phyloP scores from a whole-genome alignment of 768 basidiomycete species.

The Rhodotorula kratochvilovae region DNA sequence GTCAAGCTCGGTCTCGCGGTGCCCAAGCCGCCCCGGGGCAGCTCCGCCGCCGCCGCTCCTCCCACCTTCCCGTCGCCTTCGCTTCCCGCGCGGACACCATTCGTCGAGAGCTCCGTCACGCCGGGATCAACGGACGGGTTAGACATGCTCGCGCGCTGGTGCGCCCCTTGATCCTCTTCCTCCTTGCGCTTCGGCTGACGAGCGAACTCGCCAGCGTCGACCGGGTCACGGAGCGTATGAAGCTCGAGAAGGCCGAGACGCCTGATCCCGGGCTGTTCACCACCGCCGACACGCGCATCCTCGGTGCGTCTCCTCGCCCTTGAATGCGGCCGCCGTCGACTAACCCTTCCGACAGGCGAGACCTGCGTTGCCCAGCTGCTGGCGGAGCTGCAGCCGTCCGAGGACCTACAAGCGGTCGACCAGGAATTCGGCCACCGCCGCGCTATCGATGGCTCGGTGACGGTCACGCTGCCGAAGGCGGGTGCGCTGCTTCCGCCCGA shows the following conservation, averaged over 20 bases:
- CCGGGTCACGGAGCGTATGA: neutral
- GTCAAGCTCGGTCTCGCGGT: neutral
- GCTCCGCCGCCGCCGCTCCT: neutral
- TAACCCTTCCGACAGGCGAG: neutral
- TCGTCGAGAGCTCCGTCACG: too few species aligned
- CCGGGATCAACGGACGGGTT: neutral
- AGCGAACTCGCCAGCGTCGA: neutral
- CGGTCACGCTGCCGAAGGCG: neutral
- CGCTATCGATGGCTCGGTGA: neutral
- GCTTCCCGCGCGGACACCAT: too few species aligned
- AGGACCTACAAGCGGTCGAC: neutral
- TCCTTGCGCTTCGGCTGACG: neutral
- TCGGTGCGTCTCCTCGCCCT: neutral
- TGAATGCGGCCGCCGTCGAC: too few species aligned
- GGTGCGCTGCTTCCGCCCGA: neutral
- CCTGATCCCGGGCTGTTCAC: neutral
- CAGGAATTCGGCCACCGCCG: neutral
- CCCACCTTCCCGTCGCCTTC: neutral
- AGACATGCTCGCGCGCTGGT: neutral
- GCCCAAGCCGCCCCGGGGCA: neutral
- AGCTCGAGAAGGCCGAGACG: neutral
- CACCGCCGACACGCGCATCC: neutral
- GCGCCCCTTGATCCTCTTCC: neutral
- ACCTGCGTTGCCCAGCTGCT: neutral
- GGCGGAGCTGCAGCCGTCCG: neutral